Conservation (phyloP, 192 early-diverging fungal genomes). For the Endogone sp. region DNA sequence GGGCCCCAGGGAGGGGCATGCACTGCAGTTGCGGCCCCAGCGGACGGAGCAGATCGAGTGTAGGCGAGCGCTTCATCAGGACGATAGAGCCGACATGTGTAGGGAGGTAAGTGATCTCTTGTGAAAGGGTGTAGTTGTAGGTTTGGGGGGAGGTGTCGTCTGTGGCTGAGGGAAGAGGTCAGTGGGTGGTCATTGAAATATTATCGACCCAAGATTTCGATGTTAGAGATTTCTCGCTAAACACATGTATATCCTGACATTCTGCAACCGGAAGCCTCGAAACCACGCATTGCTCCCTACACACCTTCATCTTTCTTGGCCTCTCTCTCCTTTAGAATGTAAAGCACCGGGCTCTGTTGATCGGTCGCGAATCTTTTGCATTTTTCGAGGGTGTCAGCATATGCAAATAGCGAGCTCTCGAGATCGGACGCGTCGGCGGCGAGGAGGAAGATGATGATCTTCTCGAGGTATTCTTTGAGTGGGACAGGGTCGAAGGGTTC, state of each 20-base stretch:
- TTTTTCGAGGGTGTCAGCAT: constrained; percentile 68
- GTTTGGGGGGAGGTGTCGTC: constrained; percentile 33
- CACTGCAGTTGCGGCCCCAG: constrained; percentile 82
- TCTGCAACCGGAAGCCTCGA: too few relatives aligned
- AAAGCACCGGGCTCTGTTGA: constrained; percentile 62
- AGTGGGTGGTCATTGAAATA: constrained; percentile 27
- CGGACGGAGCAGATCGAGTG: constrained; percentile 67
- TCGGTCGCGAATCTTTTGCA: constrained; percentile 77
- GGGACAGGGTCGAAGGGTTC: constrained; percentile 49
- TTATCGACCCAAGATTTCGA: not conserved
- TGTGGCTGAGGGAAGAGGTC: constrained; percentile 6
- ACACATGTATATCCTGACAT: not conserved
- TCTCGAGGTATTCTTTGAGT: constrained; percentile 66
- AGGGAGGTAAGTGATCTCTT: constrained; percentile 72
- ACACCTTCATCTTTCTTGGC: constrained; percentile 39
- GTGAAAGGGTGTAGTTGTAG: constrained; percentile 56
- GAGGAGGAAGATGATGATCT: constrained; percentile 69
- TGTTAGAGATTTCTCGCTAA: not conserved
- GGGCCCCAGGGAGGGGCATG: constrained; percentile 83
- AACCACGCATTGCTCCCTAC: constrained; percentile 2
- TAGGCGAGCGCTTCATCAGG: constrained; percentile 71
- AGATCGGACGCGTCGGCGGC: constrained; percentile 63
- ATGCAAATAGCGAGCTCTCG: constrained; percentile 52
- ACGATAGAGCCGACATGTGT: constrained; percentile 73
- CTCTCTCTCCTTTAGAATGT: constrained; percentile 74